Conservation (phyloP, 257 asterid genomes). For the Vinca minor region DNA sequence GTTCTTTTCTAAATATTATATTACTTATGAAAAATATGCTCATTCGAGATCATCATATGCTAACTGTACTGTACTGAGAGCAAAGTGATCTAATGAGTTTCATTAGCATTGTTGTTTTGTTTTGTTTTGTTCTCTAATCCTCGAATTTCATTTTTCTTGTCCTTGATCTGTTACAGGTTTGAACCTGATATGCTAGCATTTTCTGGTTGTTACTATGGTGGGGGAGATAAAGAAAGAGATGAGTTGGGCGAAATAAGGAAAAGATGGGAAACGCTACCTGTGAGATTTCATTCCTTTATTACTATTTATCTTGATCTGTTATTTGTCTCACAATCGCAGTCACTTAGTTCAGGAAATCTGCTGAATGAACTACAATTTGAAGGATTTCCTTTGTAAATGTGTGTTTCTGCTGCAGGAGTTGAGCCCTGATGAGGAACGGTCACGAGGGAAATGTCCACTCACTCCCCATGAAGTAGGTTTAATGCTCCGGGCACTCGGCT, state of each 20-base stretch:
- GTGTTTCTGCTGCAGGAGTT: slow-evolving; percentile 44
- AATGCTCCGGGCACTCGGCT: slow-evolving; percentile 92
- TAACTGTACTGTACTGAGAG: too few relatives aligned
- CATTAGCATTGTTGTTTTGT: too few relatives aligned
- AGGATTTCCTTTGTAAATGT: not conserved
- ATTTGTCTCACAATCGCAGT: too few relatives aligned
- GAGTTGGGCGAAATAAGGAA: slow-evolving; percentile 43
- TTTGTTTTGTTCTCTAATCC: not conserved
- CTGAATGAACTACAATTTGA: not conserved
- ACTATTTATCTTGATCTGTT: too few relatives aligned
- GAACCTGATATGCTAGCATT: slow-evolving; percentile 54
- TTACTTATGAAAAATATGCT: too few relatives aligned
- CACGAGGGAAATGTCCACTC: slow-evolving; percentile 94
- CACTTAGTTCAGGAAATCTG: too few relatives aligned
- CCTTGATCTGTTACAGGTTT: slow-evolving; percentile 25
- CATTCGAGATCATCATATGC: too few relatives aligned
- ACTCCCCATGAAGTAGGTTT: slow-evolving; percentile 97
- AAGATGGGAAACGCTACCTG: slow-evolving; percentile 46
- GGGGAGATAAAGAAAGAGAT: slow-evolving; percentile 39
- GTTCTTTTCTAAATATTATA: too few relatives aligned
- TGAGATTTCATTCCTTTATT: slow-evolving; percentile 23
- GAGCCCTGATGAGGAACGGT: slow-evolving; percentile 90
- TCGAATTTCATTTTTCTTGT: slow-evolving; percentile 3
- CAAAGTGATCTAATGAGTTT: too few relatives aligned
- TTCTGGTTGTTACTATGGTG: slow-evolving; percentile 48